phyloP scores from a whole-genome alignment of 2,329 filamentous ascomycete genomes.

The Ophiostoma novo-ulmi region DNA sequence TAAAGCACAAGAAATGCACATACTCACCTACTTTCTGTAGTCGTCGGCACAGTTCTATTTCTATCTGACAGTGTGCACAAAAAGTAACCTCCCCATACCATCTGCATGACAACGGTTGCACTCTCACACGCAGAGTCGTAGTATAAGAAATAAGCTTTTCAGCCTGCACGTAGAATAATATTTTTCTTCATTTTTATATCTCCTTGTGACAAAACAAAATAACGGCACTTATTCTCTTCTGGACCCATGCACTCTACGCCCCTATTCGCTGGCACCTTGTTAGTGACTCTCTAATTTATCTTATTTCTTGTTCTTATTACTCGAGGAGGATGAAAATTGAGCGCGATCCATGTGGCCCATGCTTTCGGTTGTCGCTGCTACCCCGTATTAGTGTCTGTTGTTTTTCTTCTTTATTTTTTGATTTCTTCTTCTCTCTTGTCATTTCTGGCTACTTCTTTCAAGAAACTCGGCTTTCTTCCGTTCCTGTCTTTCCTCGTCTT shows the following conservation, averaged over 20 bases:
- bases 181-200: not conserved
- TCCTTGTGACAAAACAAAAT: not conserved
- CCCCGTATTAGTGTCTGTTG: not conserved
- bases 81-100: not conserved
- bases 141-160: slow-evolving; percentile 10
- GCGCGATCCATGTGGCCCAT: not conserved
- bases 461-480: not conserved
- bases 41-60: not conserved
- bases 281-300: too few relatives aligned
- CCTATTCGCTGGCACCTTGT: not conserved
- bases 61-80: not conserved
- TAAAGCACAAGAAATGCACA: not conserved
- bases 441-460: not conserved
- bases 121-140: not conserved
- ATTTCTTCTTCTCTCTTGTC: not conserved
- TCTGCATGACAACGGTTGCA: slow-evolving; percentile 1
- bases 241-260: not conserved
- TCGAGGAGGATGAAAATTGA: too few relatives aligned
- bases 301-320: too few relatives aligned
- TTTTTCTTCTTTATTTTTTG: not conserved
- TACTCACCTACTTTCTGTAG: not conserved
- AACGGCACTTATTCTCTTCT: not conserved
- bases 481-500: not conserved
- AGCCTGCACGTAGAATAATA: not conserved
- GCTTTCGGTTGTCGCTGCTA: slow-evolving; percentile 7